Percentiles rank a stretch among this genome's conserved stretches.
Conservation (phyloP, 345 rosid species). For the Gossypium mustelinum region DNA sequence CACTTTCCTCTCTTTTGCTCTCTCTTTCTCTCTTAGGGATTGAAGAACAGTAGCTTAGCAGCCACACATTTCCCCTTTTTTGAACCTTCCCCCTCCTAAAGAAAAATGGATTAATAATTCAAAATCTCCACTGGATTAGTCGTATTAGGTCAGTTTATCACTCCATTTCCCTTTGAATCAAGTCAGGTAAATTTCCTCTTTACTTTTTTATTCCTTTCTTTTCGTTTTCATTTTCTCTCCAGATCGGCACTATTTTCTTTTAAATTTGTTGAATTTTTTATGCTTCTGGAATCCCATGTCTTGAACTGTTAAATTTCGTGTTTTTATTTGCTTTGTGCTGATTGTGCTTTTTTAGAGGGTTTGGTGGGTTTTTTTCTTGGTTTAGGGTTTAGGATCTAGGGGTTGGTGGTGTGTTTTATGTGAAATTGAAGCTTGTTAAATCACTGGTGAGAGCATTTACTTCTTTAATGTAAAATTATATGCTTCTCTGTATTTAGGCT, state of each 20-base stretch:
- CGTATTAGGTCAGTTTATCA: conserved; percentile 3
- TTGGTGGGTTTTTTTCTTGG: conserved; percentile 9
- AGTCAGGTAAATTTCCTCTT: conserved; percentile 2
- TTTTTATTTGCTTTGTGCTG: conserved; percentile 2
- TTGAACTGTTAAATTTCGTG: neutral
- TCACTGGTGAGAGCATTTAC: conserved; percentile 13
- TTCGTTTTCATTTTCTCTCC: conserved; percentile 14
- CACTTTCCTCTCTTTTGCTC: conserved; percentile 11
- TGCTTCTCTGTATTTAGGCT: neutral
- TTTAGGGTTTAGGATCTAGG: conserved; percentile 14
- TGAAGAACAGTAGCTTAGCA: conserved; percentile 33
- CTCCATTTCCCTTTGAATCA: conserved; percentile 8
- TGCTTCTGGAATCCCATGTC: neutral
- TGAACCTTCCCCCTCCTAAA: neutral
- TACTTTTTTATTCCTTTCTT: neutral
- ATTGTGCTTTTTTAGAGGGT: conserved; percentile 16
- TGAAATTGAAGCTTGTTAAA: conserved; percentile 14
- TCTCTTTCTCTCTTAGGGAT: neutral
- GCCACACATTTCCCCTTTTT: conserved; percentile 23
- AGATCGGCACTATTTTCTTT: neutral
- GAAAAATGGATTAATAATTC: neutral
- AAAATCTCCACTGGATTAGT: conserved; percentile 2
- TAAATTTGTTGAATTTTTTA: neutral
- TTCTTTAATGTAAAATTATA: neutral
- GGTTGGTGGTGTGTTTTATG: neutral